Base-by-base conservation (phyloP, 306 rosid genomes). In the Crotalaria pallida region DNA sequence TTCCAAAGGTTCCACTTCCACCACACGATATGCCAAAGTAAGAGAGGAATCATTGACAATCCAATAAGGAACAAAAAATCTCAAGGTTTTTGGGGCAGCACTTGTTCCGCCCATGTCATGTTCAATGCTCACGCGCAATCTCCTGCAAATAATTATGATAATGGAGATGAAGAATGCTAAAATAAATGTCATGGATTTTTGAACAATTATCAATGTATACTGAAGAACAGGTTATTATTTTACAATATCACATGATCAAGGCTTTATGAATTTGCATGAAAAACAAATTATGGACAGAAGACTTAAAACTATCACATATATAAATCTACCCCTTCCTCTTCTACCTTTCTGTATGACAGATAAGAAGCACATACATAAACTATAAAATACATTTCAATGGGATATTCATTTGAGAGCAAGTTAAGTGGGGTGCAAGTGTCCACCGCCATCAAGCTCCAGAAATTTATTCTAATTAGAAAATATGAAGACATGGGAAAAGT, bases 11-110 rank as follows among this genome's bases (percentile, higher is more conserved):
- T 91, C 99, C 34, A 89, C 92, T 80, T 90, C 99, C 56, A 94
- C 97, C 81, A 94, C 83, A 56, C 89, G 95, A 79, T 94, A 94
- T 65, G 89, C 85, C 85, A 94, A 79, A 53, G 92, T 31, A 58
- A 94, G 71, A 80, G 89, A 83, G 41, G 96, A 83, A 69, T 94
- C 93, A 21, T 94, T 88, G 38, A 83, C 84, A 79, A 94, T 90
- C 99, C 99, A 94, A 79, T 94, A 94, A 18, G 99, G 96, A 45
- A 94, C 96, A 80, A 83, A 89, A 72, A 94, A 82, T 77, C 97
- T 91, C 13, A 88, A 71, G 57, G 88, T 91, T 86, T 91, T 91
- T 53, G 97, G 95, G 18, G 97, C 96, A 63, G 83, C 86, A 75
- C 76, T 85, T 38, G 96, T 90, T 57, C 92, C 99, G n/a, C 97